Percentiles rank a stretch among this genome's conserved stretches.
Conservation (phyloP, 106 monocot species). For the Chionographis japonica region DNA sequence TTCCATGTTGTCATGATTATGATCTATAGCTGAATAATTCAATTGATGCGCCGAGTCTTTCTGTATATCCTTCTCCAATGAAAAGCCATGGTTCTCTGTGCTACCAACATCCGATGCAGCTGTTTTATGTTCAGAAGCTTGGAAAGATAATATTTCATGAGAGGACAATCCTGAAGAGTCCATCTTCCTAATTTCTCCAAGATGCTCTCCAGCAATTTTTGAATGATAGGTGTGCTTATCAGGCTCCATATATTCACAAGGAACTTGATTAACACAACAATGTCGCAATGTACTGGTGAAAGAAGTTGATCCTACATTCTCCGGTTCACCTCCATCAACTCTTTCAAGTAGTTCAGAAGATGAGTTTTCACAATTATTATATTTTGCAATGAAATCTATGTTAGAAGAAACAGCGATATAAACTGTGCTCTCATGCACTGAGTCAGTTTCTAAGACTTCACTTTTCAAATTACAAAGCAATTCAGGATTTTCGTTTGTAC, state of each 20-base stretch:
- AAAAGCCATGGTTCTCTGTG: neutral
- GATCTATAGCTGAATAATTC: slow-evolving; percentile 1
- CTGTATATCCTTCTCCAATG: neutral
- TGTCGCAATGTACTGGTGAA: neutral
- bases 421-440: neutral
- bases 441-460: slow-evolving; percentile 7
- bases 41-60: neutral
- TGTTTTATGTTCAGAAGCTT: neutral
- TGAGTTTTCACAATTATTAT: neutral
- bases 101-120: neutral
- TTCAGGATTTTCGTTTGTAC: neutral
- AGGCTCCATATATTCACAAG: slow-evolving; percentile 15
- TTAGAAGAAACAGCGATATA: slow-evolving; percentile 12
- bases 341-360: slow-evolving; percentile 3
- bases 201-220: slow-evolving; percentile 5
- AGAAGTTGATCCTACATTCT: neutral
- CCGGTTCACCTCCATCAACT: slow-evolving; percentile 2
- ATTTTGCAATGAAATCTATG: slow-evolving; percentile 20
- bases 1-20: neutral
- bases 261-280: slow-evolving; percentile 16
- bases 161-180: neutral
- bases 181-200: slow-evolving; percentile 5
- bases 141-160: neutral
- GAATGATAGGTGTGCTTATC: slow-evolving; percentile 1
- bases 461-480: slow-evolving; percentile 6